Evolutionary conservation across 805 yeast genomes (phyloP).

Genomic region (Yamadazyma paraphyllophila): DNA sequence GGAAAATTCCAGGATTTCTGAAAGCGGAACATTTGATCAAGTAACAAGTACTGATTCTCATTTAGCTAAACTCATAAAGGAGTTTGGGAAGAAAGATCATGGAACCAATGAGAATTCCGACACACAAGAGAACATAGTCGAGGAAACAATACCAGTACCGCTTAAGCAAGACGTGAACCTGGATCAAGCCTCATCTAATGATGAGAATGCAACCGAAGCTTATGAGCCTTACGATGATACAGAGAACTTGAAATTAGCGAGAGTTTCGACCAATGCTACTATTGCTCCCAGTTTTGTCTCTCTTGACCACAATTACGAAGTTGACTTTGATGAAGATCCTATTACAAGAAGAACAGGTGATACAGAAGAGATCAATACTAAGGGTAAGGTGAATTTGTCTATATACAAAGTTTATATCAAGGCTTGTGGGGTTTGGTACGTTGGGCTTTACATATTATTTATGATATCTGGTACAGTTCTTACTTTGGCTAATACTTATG

Average conservation of each 20-base stretch:
- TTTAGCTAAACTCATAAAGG: slow-evolving; percentile 31
- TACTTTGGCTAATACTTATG: slow-evolving; percentile 23
- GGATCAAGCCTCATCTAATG: slow-evolving; percentile 16
- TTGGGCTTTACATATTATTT: slow-evolving; percentile 23
- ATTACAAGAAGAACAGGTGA: slow-evolving; percentile 18
- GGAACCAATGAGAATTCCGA: slow-evolving; percentile 3
- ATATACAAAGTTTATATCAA: slow-evolving; percentile 28
- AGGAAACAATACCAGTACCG: no score
- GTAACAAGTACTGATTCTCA: slow-evolving; percentile 40
- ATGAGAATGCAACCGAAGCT: slow-evolving; percentile 11
- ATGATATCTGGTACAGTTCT: slow-evolving; percentile 20
- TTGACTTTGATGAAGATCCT: slow-evolving; percentile 21
- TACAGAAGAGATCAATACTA: slow-evolving; percentile 26
- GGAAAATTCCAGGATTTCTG: slow-evolving; percentile 28
- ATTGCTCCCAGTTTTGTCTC: slow-evolving; percentile 32
- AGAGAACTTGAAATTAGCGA: slow-evolving; percentile 16
- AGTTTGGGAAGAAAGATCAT: slow-evolving; percentile 25
- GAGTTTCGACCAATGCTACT: slow-evolving; percentile 11
- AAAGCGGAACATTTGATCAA: slow-evolving; percentile 48
- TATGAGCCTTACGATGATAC: slow-evolving; percentile 5
- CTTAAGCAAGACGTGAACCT: not conserved
- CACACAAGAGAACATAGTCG: slow-evolving; percentile 12
- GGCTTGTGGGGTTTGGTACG: slow-evolving; percentile 30
- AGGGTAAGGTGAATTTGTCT: slow-evolving; percentile 29
- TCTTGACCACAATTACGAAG: slow-evolving; percentile 31